Evolutionary conservation across 2,329 filamentous ascomycete genomes (phyloP), one percentile per base, ranked within the genome.

Genomic region (Penicillium sp.): DNA sequence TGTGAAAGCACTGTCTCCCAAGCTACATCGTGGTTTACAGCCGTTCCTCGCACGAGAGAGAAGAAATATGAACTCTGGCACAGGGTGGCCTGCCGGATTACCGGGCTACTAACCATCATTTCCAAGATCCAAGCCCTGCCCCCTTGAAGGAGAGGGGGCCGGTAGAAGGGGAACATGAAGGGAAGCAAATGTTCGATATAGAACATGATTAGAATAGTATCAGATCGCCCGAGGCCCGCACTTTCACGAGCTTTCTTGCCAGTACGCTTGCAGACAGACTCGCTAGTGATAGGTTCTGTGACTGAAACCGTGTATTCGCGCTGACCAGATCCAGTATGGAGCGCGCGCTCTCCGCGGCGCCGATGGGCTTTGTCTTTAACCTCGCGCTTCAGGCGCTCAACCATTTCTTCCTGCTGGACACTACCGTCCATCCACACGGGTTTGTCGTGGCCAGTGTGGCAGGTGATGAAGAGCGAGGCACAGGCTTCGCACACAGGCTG

Each of bases 121-220:
- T 81, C 78, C 35, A 87, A 71, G 26, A 87, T 73, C 84, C 84
- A 87, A 24, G 80, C 78, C 49, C 81, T 78, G 14, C 83, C 84
- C n/a, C 82, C 80, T 56, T 81, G 74, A 3, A 82, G 72, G 5
- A 84, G 65, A 2, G 75, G 74, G 0, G 84, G 84, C 2, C 77
- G 77, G 67, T 86, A 87, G 65, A 85, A 83, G 2, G 85, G 85
- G 64, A 83, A 86, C 1, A 86, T 70, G 61, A 85, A 82, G 1
- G 84, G 83, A 59, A 86, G 80, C 20, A 86, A 75, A 60, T 83
- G 79, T 66, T 87, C 84, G 47, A 86, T 74, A 64, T 85, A 87
- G 56, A 83, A 77, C 78, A 83, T 83, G 56, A 81, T 69, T 45
- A 80, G 76, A 63, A 65, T 48, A 47, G 55, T 52, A n/a, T 57